Conservation (phyloP, 768 basidiomycete species). For the Cystobasidiopsis lactophilus region DNA sequence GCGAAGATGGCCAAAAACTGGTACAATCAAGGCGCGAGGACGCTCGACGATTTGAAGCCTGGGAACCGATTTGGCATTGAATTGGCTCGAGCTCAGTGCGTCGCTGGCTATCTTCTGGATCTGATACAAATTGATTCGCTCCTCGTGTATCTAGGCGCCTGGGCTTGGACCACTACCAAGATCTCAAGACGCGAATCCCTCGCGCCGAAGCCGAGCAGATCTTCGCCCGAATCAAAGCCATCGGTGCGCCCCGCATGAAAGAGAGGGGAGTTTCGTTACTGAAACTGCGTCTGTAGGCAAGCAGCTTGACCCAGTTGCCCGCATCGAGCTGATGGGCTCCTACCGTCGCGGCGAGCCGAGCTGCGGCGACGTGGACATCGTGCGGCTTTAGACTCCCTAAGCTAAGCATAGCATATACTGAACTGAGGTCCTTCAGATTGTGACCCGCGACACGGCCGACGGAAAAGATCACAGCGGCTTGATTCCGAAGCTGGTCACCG, state of each 20-base stretch:
- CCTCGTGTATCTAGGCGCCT: conserved; percentile 10
- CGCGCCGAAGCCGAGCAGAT: conserved; percentile 53
- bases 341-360: conserved; percentile 36
- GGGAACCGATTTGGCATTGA: conserved; percentile 39
- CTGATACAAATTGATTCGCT: no score
- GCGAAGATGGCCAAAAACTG: conserved; percentile 44
- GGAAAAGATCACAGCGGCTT: conserved; percentile 40
- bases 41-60: conserved; percentile 46
- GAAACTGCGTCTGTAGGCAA: no score
- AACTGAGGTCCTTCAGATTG: conserved; percentile 25
- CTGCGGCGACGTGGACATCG: conserved; percentile 78
- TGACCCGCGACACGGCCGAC: conserved; percentile 51
- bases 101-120: no score
- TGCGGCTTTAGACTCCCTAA: no score
- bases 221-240: conserved; percentile 46
- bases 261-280: no score
- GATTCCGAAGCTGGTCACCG: conserved; percentile 36
- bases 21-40: conserved; percentile 53
- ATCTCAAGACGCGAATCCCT: conserved; percentile 69
- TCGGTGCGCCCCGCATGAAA: conserved; percentile 44
- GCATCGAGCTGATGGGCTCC: conserved; percentile 76
- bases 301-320: conserved; percentile 44
- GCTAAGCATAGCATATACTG: no score
- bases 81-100: conserved; percentile 36
- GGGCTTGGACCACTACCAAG: conserved; percentile 30